These are phyloP conservation scores for Phaeotremella skinneri DNA, from an alignment of 768 basidiomycete genomes.

Conservation along the genomic window DNA sequence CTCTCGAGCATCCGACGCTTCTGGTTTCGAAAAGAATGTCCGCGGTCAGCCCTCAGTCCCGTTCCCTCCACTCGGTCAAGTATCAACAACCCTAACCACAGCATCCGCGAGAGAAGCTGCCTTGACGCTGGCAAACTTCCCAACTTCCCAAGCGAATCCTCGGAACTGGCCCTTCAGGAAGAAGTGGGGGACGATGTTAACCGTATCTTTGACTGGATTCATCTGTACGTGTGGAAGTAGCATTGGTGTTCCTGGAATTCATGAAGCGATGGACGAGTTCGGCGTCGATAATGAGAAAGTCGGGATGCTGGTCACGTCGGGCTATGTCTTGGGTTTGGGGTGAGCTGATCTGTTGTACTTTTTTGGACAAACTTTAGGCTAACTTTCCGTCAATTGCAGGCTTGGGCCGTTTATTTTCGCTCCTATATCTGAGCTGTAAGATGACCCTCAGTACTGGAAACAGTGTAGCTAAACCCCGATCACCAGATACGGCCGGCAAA, in stretches of 20 bases:
- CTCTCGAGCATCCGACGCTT: not conserved
- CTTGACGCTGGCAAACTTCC: conserved; percentile 19
- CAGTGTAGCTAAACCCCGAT: not conserved
- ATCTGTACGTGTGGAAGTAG: conserved; percentile 39
- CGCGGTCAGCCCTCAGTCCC: not conserved
- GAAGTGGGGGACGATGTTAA: conserved; percentile 33
- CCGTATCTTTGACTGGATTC: conserved; percentile 39
- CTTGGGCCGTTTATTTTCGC: conserved; percentile 46
- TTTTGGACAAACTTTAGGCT: not conserved
- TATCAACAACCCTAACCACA: conserved; percentile 9
- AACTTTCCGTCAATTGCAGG: conserved; percentile 12
- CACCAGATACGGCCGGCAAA: conserved; percentile 36
- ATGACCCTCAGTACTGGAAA: not conserved
- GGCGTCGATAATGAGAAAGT: conserved; percentile 33
- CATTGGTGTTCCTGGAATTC: conserved; percentile 42
- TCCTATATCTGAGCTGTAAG: conserved; percentile 39
- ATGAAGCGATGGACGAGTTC: conserved; percentile 36
- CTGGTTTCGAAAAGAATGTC: too few relatives aligned
- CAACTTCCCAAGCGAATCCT: conserved; percentile 32
- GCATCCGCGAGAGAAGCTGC: conserved; percentile 23
- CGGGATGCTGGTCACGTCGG: conserved; percentile 30
- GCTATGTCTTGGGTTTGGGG: conserved; percentile 48
- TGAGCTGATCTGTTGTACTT: conserved; percentile 12
- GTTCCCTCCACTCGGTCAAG: not conserved
- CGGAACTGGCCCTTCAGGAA: conserved; percentile 30